Evolutionary conservation across 768 basidiomycete species (phyloP).

Genomic region (Butyriboletus loyo): DNA sequence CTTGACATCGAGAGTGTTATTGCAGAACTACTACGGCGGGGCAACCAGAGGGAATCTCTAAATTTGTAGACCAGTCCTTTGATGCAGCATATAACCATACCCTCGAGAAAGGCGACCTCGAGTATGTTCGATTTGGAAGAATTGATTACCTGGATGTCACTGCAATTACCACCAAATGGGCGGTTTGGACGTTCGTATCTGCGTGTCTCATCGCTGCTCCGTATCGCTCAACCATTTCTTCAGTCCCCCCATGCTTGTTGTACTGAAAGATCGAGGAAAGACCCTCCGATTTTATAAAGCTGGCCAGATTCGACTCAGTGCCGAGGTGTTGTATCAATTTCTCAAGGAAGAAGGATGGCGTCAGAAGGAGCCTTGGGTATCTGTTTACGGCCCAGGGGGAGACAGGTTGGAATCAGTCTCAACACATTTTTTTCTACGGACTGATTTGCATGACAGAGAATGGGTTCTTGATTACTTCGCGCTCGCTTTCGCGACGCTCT

Average conservation of each 20-base stretch:
- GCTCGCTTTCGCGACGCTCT: conserved; percentile 44
- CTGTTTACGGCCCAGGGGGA: conserved; percentile 73
- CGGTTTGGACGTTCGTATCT: conserved; percentile 69
- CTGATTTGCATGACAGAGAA: conserved; percentile 47
- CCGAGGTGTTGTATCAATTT: conserved; percentile 62
- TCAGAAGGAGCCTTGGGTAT: conserved; percentile 63
- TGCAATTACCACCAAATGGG: conserved; percentile 80
- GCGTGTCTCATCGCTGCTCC: neutral
- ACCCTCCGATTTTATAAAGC: conserved; percentile 80
- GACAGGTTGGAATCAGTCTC: conserved; percentile 45
- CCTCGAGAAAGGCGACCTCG: conserved; percentile 55
- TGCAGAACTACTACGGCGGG: conserved; percentile 57
- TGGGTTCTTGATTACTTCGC: conserved; percentile 62
- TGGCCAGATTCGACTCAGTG: conserved; percentile 55
- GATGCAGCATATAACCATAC: conserved; percentile 72
- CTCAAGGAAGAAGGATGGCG: conserved; percentile 63
- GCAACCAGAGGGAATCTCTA: conserved; percentile 63
- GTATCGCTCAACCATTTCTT: neutral
- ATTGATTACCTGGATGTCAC: conserved; percentile 89
- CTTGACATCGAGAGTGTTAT: neutral
- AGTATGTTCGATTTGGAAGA: conserved; percentile 76
- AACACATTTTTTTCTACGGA: neutral
- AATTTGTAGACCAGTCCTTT: conserved; percentile 68
- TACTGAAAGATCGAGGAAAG: conserved; percentile 68
- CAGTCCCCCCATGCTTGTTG: conserved; percentile 76